phyloP scores from a whole-genome alignment of 2,329 filamentous ascomycete genomes.

The Aspergillus flavus region DNA sequence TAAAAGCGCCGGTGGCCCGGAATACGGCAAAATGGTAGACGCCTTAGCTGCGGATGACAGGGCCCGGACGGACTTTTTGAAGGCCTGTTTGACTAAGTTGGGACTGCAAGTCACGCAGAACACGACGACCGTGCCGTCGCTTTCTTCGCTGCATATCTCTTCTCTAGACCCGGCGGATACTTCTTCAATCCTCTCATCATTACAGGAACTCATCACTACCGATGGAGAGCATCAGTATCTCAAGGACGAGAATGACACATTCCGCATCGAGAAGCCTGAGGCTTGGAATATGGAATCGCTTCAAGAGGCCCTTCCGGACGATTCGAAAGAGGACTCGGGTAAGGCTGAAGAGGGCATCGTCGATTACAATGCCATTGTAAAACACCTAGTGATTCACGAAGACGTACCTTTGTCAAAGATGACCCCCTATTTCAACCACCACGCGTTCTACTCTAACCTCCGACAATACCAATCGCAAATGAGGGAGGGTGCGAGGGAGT shows the following conservation, averaged over 20 bases:
- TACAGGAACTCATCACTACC: slow-evolving; percentile 66
- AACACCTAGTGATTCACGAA: slow-evolving; percentile 74
- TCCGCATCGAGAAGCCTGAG: slow-evolving; percentile 72
- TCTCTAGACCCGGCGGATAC: slow-evolving; percentile 66
- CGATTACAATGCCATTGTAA: slow-evolving; percentile 74
- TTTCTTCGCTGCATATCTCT: slow-evolving; percentile 82
- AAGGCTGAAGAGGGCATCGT: slow-evolving; percentile 61
- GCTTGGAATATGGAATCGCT: slow-evolving; percentile 62
- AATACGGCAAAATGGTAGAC: slow-evolving; percentile 71
- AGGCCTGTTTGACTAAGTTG: slow-evolving; percentile 76
- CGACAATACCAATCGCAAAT: slow-evolving; percentile 64
- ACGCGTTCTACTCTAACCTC: slow-evolving; percentile 74
- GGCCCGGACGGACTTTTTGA: slow-evolving; percentile 72
- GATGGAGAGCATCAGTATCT: slow-evolving; percentile 72
- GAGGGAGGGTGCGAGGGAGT: slow-evolving; percentile 60
- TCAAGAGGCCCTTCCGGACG: slow-evolving; percentile 54
- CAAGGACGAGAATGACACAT: slow-evolving; percentile 79
- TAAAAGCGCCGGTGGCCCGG: slow-evolving; percentile 65
- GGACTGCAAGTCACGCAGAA: slow-evolving; percentile 77
- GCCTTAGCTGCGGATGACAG: slow-evolving; percentile 70
- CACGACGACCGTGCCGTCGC: slow-evolving; percentile 69
- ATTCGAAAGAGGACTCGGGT: slow-evolving; percentile 29
- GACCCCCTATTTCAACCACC: slow-evolving; percentile 85
- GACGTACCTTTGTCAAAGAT: slow-evolving; percentile 69
- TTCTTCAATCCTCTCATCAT: slow-evolving; percentile 65